Base-by-base conservation (phyloP, 2,329 filamentous ascomycete genomes). In the Colletotrichum sp. region DNA sequence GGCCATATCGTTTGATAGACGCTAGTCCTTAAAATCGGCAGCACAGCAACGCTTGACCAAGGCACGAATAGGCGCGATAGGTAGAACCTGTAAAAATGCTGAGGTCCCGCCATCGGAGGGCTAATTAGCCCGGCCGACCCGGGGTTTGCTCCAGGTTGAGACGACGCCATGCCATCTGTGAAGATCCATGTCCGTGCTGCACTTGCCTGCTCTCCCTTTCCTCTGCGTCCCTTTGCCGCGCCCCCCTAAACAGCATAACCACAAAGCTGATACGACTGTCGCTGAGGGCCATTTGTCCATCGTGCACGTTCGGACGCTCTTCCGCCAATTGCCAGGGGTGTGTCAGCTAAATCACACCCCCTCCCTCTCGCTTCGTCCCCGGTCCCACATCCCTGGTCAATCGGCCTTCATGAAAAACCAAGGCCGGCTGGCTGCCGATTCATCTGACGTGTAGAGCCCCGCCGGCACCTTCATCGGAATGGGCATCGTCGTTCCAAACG, bases 401-500 rank as follows among this genome's bases (percentile, higher is more conserved):
- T 68, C 74, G 48, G 59, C 60, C 55, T 74, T 76, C 62, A 68
- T 48, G 72, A 84, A 88, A 75, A 88, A 87, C 87, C 87, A 89
- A 26, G 87, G 88, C 77, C 69, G 72, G 68, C 72, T 78, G 71
- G 75, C 63, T 71, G 74, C 67, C 64, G 26, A 68, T 60, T 81
- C 80, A 71, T 84, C 82, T 64, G 79, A 78, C 78, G 79, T 84
- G 16, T 92, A 92, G 71, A 79, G 80, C 68, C 86, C 84, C 18
- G 89, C 91, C 15, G 94, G 93, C 77, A 88, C 84, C 80, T 88
- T 81, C 86, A 95, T 93, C 1, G 94, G 94, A 24, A 94, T 86
- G 44, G 93, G 92, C 36, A 95, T 83, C 9, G 83, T 84, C 24
- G 59, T 62, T 48, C 65, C 65, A 72, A 77, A 77, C 24, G 62